Evolutionary conservation across 257 asterid genomes (phyloP).

Genomic region (Cynanchum wilfordii): DNA sequence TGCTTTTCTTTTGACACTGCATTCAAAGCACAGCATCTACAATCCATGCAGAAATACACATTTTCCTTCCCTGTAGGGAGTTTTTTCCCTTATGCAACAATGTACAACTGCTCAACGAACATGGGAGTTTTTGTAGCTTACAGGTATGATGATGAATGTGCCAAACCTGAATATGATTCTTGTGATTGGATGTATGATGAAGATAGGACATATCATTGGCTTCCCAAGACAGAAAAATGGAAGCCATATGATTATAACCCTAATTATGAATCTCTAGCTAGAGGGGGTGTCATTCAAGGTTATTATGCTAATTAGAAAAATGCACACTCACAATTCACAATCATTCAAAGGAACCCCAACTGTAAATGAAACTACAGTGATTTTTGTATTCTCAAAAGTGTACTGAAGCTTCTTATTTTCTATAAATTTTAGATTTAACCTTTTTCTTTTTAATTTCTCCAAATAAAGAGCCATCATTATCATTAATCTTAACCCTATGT

Average conservation of each 20-base stretch:
- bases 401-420: too few species aligned
- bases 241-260: slow-evolving; percentile 37
- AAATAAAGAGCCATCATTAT: background rate
- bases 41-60: slow-evolving; percentile 33
- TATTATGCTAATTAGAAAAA: slow-evolving; percentile 44
- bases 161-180: background rate
- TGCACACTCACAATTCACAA: background rate
- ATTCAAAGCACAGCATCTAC: slow-evolving; percentile 32
- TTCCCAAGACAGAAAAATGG: slow-evolving; percentile 24
- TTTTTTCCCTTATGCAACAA: slow-evolving; percentile 33
- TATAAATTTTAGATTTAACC: too few species aligned
- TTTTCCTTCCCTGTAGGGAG: slow-evolving; percentile 25
- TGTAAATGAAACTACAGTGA: background rate
- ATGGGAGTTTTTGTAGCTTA: slow-evolving; percentile 63
- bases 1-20: slow-evolving; percentile 51
- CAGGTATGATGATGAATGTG: slow-evolving; percentile 35
- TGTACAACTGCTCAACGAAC: slow-evolving; percentile 83
- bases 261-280: slow-evolving; percentile 57
- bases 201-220: slow-evolving; percentile 33
- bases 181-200: slow-evolving; percentile 70
- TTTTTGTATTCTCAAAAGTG: background rate
- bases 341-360: background rate
- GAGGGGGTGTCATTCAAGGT: slow-evolving; percentile 71
- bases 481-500: background rate
- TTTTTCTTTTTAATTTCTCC: too few species aligned